Evolutionary conservation across 1,284 basidiomycete genomes (phyloP).

Genomic region (Xerocomus minutiporus): DNA sequence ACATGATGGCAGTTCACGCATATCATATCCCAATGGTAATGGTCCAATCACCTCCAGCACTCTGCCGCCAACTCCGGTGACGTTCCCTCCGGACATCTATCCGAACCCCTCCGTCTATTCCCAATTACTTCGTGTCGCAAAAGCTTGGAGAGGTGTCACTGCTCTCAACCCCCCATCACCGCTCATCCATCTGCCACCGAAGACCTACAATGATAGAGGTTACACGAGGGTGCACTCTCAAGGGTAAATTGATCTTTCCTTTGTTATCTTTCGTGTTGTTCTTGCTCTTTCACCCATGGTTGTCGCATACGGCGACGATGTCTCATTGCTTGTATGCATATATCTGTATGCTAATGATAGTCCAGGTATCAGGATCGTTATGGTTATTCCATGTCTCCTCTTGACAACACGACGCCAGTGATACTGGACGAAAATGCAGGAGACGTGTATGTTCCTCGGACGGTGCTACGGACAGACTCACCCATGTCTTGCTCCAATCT

Average conservation of each 20-base stretch:
- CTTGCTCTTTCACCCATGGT: constrained; percentile 1
- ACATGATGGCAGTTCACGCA: constrained; percentile 15
- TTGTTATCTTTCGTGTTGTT: background rate
- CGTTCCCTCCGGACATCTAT: constrained; percentile 38
- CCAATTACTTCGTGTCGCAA: constrained; percentile 54
- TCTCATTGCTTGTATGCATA: constrained; percentile 13
- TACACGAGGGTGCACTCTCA: constrained; percentile 26
- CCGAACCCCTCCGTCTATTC: constrained; percentile 47
- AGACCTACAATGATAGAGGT: constrained; percentile 18
- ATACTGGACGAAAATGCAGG: constrained; percentile 23
- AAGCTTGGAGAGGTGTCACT: constrained; percentile 65
- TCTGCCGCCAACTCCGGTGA: constrained; percentile 21
- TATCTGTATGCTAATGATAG: constrained; percentile 22
- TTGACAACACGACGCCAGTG: constrained; percentile 30
- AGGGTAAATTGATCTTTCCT: constrained; percentile 25
- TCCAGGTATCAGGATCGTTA: constrained; percentile 27
- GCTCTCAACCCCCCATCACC: constrained; percentile 43
- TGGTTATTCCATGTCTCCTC: constrained; percentile 32
- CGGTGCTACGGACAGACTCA: constrained; percentile 20
- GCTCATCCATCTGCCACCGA: constrained; percentile 20
- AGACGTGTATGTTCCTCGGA: constrained; percentile 21
- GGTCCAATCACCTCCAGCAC: constrained; percentile 24
- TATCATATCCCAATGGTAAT: constrained; percentile 18
- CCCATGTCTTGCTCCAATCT: constrained; percentile 8
- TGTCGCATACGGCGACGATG: constrained; percentile 15